Conservation (phyloP, 2,329 filamentous ascomycete genomes). For the Ceratocystis diversiconidia region DNA sequence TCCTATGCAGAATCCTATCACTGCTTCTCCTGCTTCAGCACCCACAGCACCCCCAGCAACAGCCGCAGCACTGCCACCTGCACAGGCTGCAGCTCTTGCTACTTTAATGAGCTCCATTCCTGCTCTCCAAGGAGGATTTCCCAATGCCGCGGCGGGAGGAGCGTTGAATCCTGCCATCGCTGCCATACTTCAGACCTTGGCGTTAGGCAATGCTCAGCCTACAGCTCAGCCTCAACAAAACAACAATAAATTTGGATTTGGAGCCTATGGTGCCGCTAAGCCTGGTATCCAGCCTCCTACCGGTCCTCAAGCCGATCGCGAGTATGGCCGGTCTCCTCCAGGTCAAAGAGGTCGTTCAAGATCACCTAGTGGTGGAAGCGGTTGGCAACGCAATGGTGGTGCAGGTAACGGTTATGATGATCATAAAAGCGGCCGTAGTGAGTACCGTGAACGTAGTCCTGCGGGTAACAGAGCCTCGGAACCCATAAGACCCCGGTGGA, state of each 20-base stretch:
- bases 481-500: constrained; percentile 33
- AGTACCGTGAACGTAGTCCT: constrained; percentile 55
- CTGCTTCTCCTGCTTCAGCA: constrained; percentile 22
- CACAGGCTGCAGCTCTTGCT: constrained; percentile 16
- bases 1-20: constrained; percentile 20
- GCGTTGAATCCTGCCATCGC: constrained; percentile 12
- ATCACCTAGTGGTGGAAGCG: constrained; percentile 31
- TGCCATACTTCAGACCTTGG: constrained; percentile 16
- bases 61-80: not conserved
- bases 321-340: constrained; percentile 45
- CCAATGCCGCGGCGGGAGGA: constrained; percentile 4
- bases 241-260: constrained; percentile 1
- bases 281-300: constrained; percentile 14
- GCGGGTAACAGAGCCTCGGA: constrained; percentile 26
- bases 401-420: not conserved
- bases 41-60: constrained; percentile 13
- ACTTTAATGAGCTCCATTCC: constrained; percentile 11
- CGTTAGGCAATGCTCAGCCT: constrained; percentile 4
- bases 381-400: constrained; percentile 31
- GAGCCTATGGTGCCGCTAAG: constrained; percentile 9
- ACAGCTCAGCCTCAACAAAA: constrained; percentile 3
- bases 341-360: constrained; percentile 49
- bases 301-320: constrained; percentile 16
- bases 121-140: constrained; percentile 9
- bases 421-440: constrained; percentile 29